phyloP scores from a whole-genome alignment of 2,329 filamentous ascomycete genomes.

The Monilinia polystroma region DNA sequence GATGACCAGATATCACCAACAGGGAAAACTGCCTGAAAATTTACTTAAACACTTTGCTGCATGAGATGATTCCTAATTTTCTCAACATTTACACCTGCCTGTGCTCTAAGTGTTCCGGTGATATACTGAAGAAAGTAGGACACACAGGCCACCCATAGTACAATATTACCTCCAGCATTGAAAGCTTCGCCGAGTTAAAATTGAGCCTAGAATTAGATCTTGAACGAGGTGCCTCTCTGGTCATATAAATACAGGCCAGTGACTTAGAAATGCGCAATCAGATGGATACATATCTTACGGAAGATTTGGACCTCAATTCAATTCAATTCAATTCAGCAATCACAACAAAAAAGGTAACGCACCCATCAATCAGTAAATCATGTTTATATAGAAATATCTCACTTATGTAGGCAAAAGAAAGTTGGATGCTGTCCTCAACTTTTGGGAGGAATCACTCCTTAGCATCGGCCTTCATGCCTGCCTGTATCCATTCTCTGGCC shows the following conservation, averaged over 20 bases:
- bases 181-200: neutral
- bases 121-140: neutral
- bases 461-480: conserved; percentile 55
- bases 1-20: neutral
- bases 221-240: neutral
- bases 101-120: too few species aligned
- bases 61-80: conserved; percentile 13
- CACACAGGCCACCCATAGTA: neutral
- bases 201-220: neutral
- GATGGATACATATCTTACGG: neutral
- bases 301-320: neutral
- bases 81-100: neutral
- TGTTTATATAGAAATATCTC: neutral
- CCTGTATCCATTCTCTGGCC: conserved; percentile 63
- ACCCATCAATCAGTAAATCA: neutral
- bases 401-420: neutral
- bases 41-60: neutral
- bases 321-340: neutral
- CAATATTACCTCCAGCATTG: neutral
- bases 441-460: conserved; percentile 29
- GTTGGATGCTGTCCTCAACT: neutral
- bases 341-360: neutral
- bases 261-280: neutral
- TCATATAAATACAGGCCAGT: neutral
- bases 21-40: neutral